Conservation (phyloP, 352 stramenopile species). For the Poterioochromonas sp. region DNA sequence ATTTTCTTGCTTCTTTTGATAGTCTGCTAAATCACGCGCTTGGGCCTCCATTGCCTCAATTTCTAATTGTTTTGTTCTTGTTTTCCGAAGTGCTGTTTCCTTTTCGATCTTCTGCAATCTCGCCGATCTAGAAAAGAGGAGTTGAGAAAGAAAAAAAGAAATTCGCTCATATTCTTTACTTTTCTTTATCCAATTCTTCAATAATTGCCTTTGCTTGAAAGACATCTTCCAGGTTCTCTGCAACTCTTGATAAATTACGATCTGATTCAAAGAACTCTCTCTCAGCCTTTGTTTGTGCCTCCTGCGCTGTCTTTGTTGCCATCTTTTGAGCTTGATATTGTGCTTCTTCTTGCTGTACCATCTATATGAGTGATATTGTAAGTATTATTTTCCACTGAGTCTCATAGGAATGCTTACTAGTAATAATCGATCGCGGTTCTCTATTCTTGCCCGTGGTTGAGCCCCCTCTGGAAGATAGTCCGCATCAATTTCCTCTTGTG, state of each 20-base stretch:
- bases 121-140: not conserved
- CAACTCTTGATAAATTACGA: not conserved
- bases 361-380: not conserved
- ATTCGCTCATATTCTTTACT: not conserved
- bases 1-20: not conserved
- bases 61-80: constrained; percentile 7
- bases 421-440: not conserved
- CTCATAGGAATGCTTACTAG: constrained; percentile 2
- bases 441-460: constrained; percentile 15
- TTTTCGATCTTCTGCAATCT: not conserved
- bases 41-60: constrained; percentile 13
- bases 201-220: not conserved
- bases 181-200: constrained; percentile 30
- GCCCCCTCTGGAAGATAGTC: constrained; percentile 33
- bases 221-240: constrained; percentile 2
- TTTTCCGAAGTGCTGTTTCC: not conserved
- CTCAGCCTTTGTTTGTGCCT: not conserved
- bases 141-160: not conserved
- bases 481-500: constrained; percentile 25
- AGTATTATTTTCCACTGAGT: not conserved
- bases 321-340: constrained; percentile 1
- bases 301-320: not conserved
- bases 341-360: constrained; percentile 9
- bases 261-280: not conserved
- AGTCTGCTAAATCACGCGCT: not conserved